Evolutionary conservation across 2,329 filamentous ascomycete species (phyloP).

Genomic region (Lachnum nothofagi): DNA sequence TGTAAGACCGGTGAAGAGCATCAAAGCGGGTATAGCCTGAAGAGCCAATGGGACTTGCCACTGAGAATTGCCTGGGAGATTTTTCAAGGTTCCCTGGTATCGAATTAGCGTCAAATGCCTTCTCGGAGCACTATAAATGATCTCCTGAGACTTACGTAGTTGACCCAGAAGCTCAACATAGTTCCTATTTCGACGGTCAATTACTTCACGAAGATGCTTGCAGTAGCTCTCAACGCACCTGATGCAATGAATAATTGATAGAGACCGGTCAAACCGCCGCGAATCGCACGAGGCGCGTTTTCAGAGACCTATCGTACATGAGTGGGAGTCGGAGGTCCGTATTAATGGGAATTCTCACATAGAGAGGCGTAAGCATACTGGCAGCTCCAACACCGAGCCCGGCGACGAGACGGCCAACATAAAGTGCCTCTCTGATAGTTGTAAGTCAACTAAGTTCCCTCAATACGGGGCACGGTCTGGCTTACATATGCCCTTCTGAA

Average conservation of each 20-base stretch:
- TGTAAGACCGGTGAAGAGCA: slow-evolving; percentile 56
- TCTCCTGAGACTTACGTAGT: slow-evolving; percentile 44
- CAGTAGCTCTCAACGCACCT: slow-evolving; percentile 4
- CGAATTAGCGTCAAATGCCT: no score
- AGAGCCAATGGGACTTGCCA: slow-evolving; percentile 60
- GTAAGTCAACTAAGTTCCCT: neutral
- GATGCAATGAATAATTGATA: slow-evolving; percentile 45
- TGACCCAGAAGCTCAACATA: slow-evolving; percentile 40
- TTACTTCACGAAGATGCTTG: neutral
- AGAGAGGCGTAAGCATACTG: slow-evolving; percentile 34
- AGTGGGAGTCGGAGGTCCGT: slow-evolving; percentile 33
- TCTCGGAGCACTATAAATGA: slow-evolving; percentile 32
- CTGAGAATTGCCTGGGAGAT: slow-evolving; percentile 35
- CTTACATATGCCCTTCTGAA: slow-evolving; percentile 51
- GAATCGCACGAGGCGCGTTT: slow-evolving; percentile 46
- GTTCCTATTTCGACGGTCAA: slow-evolving; percentile 29
- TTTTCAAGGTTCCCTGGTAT: slow-evolving; percentile 19
- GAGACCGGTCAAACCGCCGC: slow-evolving; percentile 45
- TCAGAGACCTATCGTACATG: slow-evolving; percentile 44
- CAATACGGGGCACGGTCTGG: no score
- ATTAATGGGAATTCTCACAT: slow-evolving; percentile 43
- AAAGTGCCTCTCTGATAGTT: slow-evolving; percentile 48
- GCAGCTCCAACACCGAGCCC: slow-evolving; percentile 48
- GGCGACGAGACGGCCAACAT: slow-evolving; percentile 55
- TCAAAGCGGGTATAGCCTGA: slow-evolving; percentile 59